Evolutionary conservation across 495 filamentous ascomycete genomes (phyloP), one percentile per base, ranked within the genome.

Genomic region (Achaetomiella virescens): DNA sequence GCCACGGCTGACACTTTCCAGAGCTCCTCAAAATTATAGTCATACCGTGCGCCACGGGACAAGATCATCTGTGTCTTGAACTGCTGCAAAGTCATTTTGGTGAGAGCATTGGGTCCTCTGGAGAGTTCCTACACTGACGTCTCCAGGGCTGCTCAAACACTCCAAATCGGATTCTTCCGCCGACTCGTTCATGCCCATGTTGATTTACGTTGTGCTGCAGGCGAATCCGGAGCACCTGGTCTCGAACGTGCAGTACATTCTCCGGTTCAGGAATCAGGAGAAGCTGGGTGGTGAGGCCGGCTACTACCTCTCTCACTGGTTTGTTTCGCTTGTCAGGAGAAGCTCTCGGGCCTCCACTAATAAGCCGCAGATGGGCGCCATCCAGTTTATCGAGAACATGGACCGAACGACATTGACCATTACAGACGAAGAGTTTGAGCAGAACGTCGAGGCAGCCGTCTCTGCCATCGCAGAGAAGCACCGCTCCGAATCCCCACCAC

Each of bases 31-130:
- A 99, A 70, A 95, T 99, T 55, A 95, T n/a, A 90, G 63, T 91
- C 86, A 14, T 99, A 99, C 66, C 83, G 95, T 54, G 93, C 93
- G 11, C 93, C 93, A 12, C 78, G 93, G 66, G 93, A 99, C 72
- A 99, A 99, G 70, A 90, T 99, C 18, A 97, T 99, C 43, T 97
- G 93, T 70, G 89, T 97, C 48, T 72, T 99, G 43, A 99, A 99
- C 72, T 96, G 91, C 73, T 99, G 93, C 80, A 99, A 99, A 70
- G 93, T 99, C 52, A 97, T 99, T 51, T 97, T 99, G 93, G 91
- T 89, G 69, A 62, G 80, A 64, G 18, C 21, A 9, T 9, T 14
- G 20, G 10, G 7, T 14, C 21, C 24, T 25, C 42, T 25, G 20
- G 18, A n/a, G 12, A 25, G 21, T 3, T 49, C 18, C 1, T 3